Base-by-base conservation (phyloP, 768 basidiomycete species). In the Sarcodon aspratus region DNA sequence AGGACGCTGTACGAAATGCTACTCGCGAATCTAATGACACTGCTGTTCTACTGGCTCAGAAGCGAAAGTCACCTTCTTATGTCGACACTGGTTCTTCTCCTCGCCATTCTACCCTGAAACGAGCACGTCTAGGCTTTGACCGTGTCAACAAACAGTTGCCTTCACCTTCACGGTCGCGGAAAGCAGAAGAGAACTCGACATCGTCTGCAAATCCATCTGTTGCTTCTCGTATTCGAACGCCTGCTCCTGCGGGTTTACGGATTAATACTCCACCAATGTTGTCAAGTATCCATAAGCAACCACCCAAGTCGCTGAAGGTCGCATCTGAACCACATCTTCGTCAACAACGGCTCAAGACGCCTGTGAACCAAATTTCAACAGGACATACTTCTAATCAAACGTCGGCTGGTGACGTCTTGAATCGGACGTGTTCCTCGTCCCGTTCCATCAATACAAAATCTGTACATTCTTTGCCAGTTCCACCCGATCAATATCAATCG, bases 1-100 rank as follows among this genome's bases (percentile, higher is more conserved):
- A 57, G 45, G 59, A 63, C 27, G 46, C 51, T 27, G 37, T 66
- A 3, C 34, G 33, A 4, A 50, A 55, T 15, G 15, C 36, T 33
- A 45, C 44, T 36, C 9, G 15, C 5, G 40, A 5, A 17, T 27
- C 40, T 42, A 5, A 15, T 13, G 27, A 9, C 27, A 27, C 40
- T 42, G 13, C 9, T 27, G 27, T 13, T 42, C 40, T 17, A 13
- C 40, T 11, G 21, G 21, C 21, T 27, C 21, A 27, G 21, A 27
- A 27, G 21, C 21, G 21, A 5, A 27, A 27, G 21, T 27, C 5
- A 27, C 21, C 21, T 27, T 27, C 21, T 27, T 27, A 27, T 13
- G 9, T 8, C 7, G 13, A 27, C 40, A 13, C 40, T 13, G 40
- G 17, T 13, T 42, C 40, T 13, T 9, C 13, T 42, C 27, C 40